Evolutionary conservation across 805 yeast species (phyloP).

Genomic region (Wickerhamiella vanderwaltii): DNA sequence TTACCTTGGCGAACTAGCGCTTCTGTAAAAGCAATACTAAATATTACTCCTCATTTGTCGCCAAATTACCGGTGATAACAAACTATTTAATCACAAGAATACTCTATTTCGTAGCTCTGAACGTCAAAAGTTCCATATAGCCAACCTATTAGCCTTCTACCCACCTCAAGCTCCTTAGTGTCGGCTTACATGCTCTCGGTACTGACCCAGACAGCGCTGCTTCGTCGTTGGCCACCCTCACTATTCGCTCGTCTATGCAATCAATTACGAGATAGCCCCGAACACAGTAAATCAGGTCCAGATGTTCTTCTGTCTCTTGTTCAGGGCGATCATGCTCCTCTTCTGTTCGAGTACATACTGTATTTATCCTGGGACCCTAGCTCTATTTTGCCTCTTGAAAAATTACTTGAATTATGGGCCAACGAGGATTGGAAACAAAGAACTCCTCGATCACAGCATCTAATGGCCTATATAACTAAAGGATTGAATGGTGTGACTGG

Average conservation of each 20-base stretch:
- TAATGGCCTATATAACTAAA: slow-evolving; percentile 17
- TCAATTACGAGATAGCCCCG: slow-evolving; percentile 24
- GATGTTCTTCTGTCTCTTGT: slow-evolving; percentile 7
- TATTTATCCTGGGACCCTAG: slow-evolving; percentile 20
- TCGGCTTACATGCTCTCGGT: slow-evolving; percentile 10
- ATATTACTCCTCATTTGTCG: too few species aligned
- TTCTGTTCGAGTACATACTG: slow-evolving; percentile 24
- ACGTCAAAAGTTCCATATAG: too few species aligned
- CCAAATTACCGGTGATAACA: too few species aligned
- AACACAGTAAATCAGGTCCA: neutral
- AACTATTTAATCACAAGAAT: too few species aligned
- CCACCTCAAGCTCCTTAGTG: too few species aligned
- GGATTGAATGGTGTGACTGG: slow-evolving; percentile 6
- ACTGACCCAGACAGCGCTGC: slow-evolving; percentile 20
- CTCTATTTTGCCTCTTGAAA: slow-evolving; percentile 19
- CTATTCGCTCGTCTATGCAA: slow-evolving; percentile 22
- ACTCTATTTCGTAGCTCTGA: too few species aligned
- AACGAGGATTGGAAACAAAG: slow-evolving; percentile 3
- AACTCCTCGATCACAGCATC: neutral
- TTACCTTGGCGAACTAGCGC: too few species aligned
- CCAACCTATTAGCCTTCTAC: too few species aligned
- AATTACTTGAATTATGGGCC: slow-evolving; percentile 13
- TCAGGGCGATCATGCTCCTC: slow-evolving; percentile 17
- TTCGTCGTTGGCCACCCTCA: slow-evolving; percentile 20
- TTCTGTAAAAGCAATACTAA: too few species aligned